A percentile compares a stretch with the other conserved stretches of the same genome.
phyloP scores from a whole-genome alignment of 768 basidiomycete genomes.

The Psilocybe sp. region DNA sequence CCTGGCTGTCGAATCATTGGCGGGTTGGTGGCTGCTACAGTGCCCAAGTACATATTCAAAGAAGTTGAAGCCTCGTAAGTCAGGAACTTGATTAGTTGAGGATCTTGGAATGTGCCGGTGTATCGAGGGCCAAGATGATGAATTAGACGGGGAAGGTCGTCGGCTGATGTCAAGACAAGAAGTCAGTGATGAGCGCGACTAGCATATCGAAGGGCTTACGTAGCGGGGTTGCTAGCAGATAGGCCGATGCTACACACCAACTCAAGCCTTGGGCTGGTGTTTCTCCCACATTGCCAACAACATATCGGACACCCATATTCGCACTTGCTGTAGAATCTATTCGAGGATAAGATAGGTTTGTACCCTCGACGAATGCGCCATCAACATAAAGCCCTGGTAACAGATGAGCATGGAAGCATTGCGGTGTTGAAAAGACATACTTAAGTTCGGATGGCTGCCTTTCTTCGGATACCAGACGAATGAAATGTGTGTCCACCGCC shows the following conservation, averaged over 20 bases:
- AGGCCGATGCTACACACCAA: constrained; percentile 70
- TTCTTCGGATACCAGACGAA: constrained; percentile 65
- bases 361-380: constrained; percentile 60
- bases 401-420: constrained; percentile 1
- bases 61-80: constrained; percentile 87
- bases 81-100: constrained; percentile 64
- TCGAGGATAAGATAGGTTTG: constrained; percentile 66
- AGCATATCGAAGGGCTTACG: constrained; percentile 30
- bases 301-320: constrained; percentile 29
- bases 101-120: constrained; percentile 72
- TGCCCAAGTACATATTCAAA: constrained; percentile 72
- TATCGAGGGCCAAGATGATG: constrained; percentile 85
- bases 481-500: constrained; percentile 71
- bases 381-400: constrained; percentile 71
- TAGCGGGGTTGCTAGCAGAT: constrained; percentile 57
- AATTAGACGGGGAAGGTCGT: constrained; percentile 70
- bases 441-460: constrained; percentile 53
- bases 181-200: constrained; percentile 1
- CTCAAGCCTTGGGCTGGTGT: constrained; percentile 39
- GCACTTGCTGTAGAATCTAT: constrained; percentile 25
- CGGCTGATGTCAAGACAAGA: constrained; percentile 37
- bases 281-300: constrained; percentile 48
- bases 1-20: not conserved
- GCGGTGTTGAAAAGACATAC: constrained; percentile 34
- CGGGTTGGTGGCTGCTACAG: constrained; percentile 29